Evolutionary conservation across 768 basidiomycete species (phyloP), one percentile per base, ranked within the genome.

Genomic region (Kwoniella dejecticola): DNA sequence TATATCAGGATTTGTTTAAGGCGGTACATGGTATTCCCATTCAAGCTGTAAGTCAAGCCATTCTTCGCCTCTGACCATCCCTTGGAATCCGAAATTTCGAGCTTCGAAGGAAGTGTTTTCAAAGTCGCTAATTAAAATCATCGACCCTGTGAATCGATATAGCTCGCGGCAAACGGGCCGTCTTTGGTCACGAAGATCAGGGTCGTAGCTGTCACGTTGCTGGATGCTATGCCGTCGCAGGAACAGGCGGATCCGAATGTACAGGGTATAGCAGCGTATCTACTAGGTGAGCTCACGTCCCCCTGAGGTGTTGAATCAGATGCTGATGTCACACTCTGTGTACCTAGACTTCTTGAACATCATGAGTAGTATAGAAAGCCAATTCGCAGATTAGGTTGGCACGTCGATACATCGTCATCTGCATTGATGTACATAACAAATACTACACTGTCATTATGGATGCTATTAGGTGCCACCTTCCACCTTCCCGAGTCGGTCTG

Each of bases 161-260:
- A 68, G 69, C 69, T 71, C 19, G 69, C 69, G 2, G 66, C 63
- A 12, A 70, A 70, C 31, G 69, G 69, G 19, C 66, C 69, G 2
- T 67, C 69, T 3, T 38, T 71, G 13, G 66, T 71, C 12, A 60
- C 60, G n/a, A 71, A 71, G 40, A 65, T 71, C 36, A 36, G 69
- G 8, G 57, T 65, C 4, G 66, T 71, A 17, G 69, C 69, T 31
- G 69, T 67, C 5, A 67, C 69, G 0, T 19, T 71, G 26, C 60
- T 71, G n/a, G 69, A 71, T 26, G 64, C 68, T 13, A 36, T 70
- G 21, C 68, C 68, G 11, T 62, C 59, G 3, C 48, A 60, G 27
- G 68, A 62, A 29, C 54, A 70, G 29, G 62, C 47, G 11, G 61
- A 69, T 54, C 40, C 61, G 33, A 50, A 60, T 21, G 68, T 69